Evolutionary conservation across 2,329 filamentous ascomycete genomes (phyloP).

Genomic region (Alternaria postmessia): DNA sequence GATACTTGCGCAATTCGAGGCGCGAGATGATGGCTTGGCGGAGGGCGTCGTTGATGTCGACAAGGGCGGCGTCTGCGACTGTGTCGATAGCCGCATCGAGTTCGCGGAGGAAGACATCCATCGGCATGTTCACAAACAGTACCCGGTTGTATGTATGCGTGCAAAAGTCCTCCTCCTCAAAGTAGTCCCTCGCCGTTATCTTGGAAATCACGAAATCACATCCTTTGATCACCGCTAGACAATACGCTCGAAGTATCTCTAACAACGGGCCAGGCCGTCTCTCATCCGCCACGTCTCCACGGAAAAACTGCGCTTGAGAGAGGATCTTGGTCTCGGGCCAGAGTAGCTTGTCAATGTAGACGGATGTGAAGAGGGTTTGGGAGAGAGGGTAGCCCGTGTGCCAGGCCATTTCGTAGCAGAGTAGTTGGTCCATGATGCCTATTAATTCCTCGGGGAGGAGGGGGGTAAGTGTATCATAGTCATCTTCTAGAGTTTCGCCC

Average conservation of each 20-base stretch:
- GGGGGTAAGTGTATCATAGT: conserved; percentile 75
- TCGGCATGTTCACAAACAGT: conserved; percentile 65
- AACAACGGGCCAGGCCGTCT: conserved; percentile 38
- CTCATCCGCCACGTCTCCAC: conserved; percentile 29
- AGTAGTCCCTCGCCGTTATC: conserved; percentile 85
- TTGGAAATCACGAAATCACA: conserved; percentile 80
- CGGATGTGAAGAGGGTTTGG: conserved; percentile 90
- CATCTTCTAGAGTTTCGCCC: conserved; percentile 82
- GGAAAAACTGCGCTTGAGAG: conserved; percentile 70
- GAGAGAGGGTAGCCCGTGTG: conserved; percentile 94
- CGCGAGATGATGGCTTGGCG: conserved; percentile 69
- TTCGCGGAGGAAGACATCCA: conserved; percentile 46
- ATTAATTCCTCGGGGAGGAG: conserved; percentile 81
- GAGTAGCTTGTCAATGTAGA: conserved; percentile 86
- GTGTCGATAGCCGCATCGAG: conserved; percentile 42
- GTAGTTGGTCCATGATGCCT: conserved; percentile 91
- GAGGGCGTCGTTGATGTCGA: conserved; percentile 47
- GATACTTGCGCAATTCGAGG: conserved; percentile 70
- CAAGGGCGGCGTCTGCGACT: conserved; percentile 33
- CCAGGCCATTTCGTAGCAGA: conserved; percentile 97
- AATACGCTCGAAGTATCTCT: conserved; percentile 81
- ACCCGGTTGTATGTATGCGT: conserved; percentile 87
- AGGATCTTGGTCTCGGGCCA: conserved; percentile 72
- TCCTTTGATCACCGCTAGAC: conserved; percentile 81
- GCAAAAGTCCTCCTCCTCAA: conserved; percentile 98